Percentiles rank a stretch among this genome's conserved stretches.
phyloP scores from a whole-genome alignment of 1,284 basidiomycete species.

The Trichosporon sp. region DNA sequence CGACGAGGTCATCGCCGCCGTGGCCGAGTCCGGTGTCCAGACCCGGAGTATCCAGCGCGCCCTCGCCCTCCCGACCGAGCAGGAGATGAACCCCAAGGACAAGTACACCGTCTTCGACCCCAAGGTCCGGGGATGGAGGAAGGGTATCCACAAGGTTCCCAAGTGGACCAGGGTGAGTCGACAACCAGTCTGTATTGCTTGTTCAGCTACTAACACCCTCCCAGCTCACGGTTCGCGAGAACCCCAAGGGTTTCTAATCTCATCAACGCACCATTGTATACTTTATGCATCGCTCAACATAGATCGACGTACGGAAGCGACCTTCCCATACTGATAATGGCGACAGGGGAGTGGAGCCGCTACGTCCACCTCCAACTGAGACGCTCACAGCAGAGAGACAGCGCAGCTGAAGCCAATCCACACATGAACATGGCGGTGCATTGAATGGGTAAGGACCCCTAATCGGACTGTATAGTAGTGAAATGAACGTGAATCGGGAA shows the following conservation, averaged over 20 bases:
- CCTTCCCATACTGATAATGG: background rate
- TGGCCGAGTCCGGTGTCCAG: slow-evolving; percentile 72
- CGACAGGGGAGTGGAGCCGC: background rate
- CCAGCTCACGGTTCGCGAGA: slow-evolving; percentile 74
- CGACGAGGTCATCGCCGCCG: slow-evolving; percentile 85
- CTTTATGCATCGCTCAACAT: background rate
- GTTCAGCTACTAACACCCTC: background rate
- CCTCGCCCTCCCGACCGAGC: slow-evolving; percentile 44
- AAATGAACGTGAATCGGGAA: background rate
- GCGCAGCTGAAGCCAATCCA: too few species aligned
- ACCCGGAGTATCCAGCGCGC: slow-evolving; percentile 54
- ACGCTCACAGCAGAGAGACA: background rate
- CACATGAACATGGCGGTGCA: slow-evolving; percentile 1
- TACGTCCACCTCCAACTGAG: background rate
- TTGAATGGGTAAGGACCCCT: background rate
- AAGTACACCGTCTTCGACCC: slow-evolving; percentile 91
- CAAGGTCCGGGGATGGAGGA: slow-evolving; percentile 66
- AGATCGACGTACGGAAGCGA: background rate
- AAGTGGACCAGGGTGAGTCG: slow-evolving; percentile 81
- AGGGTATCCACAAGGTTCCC: slow-evolving; percentile 92
- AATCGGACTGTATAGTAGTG: background rate
- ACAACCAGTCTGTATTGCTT: background rate
- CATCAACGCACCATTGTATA: background rate
- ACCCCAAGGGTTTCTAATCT: slow-evolving; percentile 79
- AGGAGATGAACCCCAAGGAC: slow-evolving; percentile 57